Conservation (phyloP, 441 rosid genomes). For the Omphalea diandra region DNA sequence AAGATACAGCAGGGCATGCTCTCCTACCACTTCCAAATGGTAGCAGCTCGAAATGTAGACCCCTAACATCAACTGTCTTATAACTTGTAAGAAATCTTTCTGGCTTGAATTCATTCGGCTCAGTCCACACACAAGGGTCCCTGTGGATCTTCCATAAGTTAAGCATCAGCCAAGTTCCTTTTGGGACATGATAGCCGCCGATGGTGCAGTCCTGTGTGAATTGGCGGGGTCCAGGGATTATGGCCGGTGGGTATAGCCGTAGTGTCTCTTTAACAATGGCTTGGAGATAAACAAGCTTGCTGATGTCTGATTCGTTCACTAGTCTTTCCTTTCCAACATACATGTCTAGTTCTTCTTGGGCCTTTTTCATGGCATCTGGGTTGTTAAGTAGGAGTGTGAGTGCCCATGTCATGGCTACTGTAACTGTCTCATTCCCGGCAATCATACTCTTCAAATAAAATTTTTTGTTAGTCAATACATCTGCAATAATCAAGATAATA, state of each 20-base stretch:
- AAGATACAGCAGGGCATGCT: constrained; percentile 31
- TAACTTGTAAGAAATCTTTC: constrained; percentile 40
- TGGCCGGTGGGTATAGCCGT: not conserved
- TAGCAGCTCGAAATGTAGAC: constrained; percentile 33
- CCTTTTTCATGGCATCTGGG: constrained; percentile 21
- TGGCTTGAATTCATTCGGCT: constrained; percentile 37
- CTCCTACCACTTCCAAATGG: constrained; percentile 41
- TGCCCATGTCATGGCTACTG: constrained; percentile 30
- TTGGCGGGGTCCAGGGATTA: not conserved
- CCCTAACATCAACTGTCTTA: constrained; percentile 25
- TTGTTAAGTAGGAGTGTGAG: not conserved
- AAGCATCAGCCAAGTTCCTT: constrained; percentile 27
- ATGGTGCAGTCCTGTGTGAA: not conserved
- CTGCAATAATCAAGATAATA: too few relatives aligned
- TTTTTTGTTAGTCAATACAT: not conserved
- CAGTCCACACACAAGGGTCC: constrained; percentile 44
- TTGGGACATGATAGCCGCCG: constrained; percentile 1
- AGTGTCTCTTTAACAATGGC: constrained; percentile 11
- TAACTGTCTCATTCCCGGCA: constrained; percentile 6
- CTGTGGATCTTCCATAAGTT: constrained; percentile 53
- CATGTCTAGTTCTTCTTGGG: constrained; percentile 15
- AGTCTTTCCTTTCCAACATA: constrained; percentile 4
- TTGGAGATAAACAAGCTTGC: not conserved
- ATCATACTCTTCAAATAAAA: constrained; percentile 4
- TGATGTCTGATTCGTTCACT: not conserved